Evolutionary conservation across 768 basidiomycete species (phyloP).

Genomic region (Boletus reticuloceps): DNA sequence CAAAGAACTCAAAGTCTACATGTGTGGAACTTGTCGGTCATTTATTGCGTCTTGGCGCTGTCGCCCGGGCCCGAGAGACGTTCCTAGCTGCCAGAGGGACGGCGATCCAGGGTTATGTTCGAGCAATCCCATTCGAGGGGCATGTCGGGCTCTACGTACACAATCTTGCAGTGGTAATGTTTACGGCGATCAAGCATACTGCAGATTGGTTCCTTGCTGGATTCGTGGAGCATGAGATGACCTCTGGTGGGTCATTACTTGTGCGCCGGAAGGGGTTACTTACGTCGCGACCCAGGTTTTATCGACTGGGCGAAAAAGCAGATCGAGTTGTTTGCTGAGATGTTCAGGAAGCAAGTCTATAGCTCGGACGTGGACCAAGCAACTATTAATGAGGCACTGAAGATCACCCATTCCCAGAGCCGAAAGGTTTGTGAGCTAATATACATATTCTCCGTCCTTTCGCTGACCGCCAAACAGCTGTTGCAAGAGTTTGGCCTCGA

Average conservation of each 20-base stretch:
- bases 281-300: constrained; percentile 55
- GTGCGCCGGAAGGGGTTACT: background rate
- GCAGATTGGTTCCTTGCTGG: constrained; percentile 97
- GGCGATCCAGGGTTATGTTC: constrained; percentile 71
- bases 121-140: constrained; percentile 89
- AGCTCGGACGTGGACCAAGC: constrained; percentile 70
- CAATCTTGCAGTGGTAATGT: constrained; percentile 85
- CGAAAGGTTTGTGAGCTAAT: constrained; percentile 57
- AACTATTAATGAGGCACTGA: constrained; percentile 74
- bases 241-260: constrained; percentile 64
- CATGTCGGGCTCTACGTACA: constrained; percentile 82
- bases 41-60: constrained; percentile 72
- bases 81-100: constrained; percentile 79
- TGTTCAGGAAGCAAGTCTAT: constrained; percentile 91
- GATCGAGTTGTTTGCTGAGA: constrained; percentile 77
- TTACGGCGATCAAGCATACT: constrained; percentile 94
- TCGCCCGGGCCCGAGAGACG: constrained; percentile 73
- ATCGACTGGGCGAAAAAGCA: constrained; percentile 92
- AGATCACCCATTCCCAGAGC: constrained; percentile 77
- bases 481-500: constrained; percentile 93
- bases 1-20: constrained; percentile 72
- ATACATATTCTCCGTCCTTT: background rate
- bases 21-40: constrained; percentile 71
- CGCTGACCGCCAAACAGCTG: constrained; percentile 45
- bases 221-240: constrained; percentile 93